Evolutionary conservation across 495 filamentous ascomycete species (phyloP).

Genomic region (Cenococcum geophilum): DNA sequence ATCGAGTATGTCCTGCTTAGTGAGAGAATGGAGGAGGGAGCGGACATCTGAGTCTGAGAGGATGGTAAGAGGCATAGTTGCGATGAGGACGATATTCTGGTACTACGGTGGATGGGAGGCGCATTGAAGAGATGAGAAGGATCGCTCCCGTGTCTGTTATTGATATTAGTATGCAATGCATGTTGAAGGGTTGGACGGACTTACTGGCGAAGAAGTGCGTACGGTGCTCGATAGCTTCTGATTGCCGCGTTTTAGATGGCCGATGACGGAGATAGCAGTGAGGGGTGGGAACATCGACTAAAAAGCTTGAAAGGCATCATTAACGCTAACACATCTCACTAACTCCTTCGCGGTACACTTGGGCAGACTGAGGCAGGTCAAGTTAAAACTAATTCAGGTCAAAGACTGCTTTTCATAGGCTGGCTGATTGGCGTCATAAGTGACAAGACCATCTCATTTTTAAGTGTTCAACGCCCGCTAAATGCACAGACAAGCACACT

Average conservation of each 20-base stretch:
- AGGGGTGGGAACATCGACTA: not conserved
- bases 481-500: slow-evolving; percentile 26
- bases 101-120: not conserved
- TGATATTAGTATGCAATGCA: not conserved
- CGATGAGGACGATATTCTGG: not conserved
- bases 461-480: slow-evolving; percentile 24
- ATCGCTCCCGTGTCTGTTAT: not conserved
- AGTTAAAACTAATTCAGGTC: not conserved
- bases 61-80: slow-evolving; percentile 66
- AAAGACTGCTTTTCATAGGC: not conserved
- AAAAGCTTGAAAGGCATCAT: not conserved
- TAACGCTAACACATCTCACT: not conserved
- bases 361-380: not conserved
- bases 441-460: slow-evolving; percentile 5
- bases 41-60: slow-evolving; percentile 67
- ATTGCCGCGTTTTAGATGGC: not conserved
- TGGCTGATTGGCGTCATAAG: not conserved
- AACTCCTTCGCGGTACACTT: not conserved
- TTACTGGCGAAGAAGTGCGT: not conserved
- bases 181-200: not conserved
- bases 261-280: not conserved
- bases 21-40: slow-evolving; percentile 64
- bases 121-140: not conserved
- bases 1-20: slow-evolving; percentile 56
- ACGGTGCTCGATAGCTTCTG: not conserved